A percentile compares a stretch with the other conserved stretches of the same genome.
phyloP scores from a whole-genome alignment of 371 early-diverging fungal species.

The Mortierella sp. region DNA sequence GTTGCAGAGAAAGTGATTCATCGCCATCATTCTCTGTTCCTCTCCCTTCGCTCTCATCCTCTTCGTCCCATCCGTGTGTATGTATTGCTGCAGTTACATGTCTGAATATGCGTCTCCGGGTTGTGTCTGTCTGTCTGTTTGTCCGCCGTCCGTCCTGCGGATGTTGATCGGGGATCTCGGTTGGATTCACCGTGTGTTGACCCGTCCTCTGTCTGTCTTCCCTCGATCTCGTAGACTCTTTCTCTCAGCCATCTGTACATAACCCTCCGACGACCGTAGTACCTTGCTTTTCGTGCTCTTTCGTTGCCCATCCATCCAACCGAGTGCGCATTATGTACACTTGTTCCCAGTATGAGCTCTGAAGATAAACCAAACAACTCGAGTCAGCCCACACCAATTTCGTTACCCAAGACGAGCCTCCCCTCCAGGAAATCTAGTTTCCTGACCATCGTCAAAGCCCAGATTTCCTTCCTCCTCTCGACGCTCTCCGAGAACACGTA shows the following conservation, averaged over 20 bases:
- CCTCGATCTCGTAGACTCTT: not conserved
- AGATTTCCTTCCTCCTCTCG: constrained; percentile 65
- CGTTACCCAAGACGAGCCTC: constrained; percentile 52
- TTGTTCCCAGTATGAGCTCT: constrained; percentile 52
- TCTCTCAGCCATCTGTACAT: constrained; percentile 10
- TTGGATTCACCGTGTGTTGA: no score
- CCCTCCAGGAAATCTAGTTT: constrained; percentile 58
- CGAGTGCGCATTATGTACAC: constrained; percentile 54
- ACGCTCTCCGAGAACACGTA: constrained; percentile 66
- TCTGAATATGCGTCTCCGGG: no score
- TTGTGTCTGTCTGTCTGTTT: no score
- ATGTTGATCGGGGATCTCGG: no score
- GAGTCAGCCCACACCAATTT: constrained; percentile 42
- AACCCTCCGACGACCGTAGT: not conserved
- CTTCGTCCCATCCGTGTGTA: no score
- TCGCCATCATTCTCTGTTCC: no score
- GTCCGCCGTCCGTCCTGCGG: no score
- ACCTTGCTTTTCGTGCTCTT: constrained; percentile 5
- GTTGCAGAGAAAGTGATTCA: no score
- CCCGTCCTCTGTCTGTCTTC: not conserved
- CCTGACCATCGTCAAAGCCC: constrained; percentile 71
- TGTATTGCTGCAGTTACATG: no score
- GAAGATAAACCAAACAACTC: constrained; percentile 50
- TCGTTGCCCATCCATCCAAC: constrained; percentile 6
- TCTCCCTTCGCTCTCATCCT: no score